phyloP scores from a whole-genome alignment of 2,329 filamentous ascomycete species.

The Botrytis cinerea region DNA sequence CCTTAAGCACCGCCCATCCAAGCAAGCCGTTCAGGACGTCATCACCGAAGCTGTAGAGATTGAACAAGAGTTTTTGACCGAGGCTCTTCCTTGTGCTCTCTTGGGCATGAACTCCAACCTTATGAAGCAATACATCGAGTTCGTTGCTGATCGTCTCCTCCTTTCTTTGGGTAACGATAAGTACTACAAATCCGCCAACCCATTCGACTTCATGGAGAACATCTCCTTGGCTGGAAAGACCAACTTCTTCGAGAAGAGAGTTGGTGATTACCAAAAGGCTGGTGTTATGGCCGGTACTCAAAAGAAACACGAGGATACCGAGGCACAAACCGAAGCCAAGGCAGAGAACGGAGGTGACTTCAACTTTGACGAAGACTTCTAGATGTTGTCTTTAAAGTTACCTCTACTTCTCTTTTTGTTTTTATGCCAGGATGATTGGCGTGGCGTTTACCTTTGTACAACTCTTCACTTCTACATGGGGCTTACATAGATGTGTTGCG shows the following conservation, averaged over 20 bases:
- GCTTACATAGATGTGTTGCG: conserved; percentile 34
- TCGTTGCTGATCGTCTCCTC: conserved; percentile 93
- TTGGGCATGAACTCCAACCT: conserved; percentile 96
- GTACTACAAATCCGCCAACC: conserved; percentile 89
- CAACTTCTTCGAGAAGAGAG: conserved; percentile 99
- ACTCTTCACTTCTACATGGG: conserved; percentile 25
- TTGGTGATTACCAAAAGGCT: conserved; percentile 99
- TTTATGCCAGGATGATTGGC: conserved; percentile 27
- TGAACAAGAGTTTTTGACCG: conserved; percentile 96
- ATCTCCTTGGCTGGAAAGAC: conserved; percentile 99
- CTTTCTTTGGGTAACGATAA: conserved; percentile 92
- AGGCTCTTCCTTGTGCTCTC: conserved; percentile 87
- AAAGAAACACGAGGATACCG: conserved; percentile 60
- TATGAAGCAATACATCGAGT: conserved; percentile 99
- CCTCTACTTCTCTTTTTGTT: conserved; percentile 25
- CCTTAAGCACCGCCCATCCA: conserved; percentile 85
- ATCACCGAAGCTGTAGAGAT: conserved; percentile 93
- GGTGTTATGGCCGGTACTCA: conserved; percentile 95
- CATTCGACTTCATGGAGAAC: conserved; percentile 99
- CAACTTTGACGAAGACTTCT: conserved; percentile 96
- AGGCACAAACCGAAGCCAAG: conserved; percentile 52
- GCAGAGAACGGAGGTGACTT: conserved; percentile 74
- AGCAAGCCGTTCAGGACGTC: conserved; percentile 78
- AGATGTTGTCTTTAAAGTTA: conserved; percentile 46
- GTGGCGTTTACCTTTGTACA: conserved; percentile 29